Evolutionary conservation across 306 rosid genomes (phyloP), one percentile per base, ranked within the genome.

Genomic region (Medicago arabica): DNA sequence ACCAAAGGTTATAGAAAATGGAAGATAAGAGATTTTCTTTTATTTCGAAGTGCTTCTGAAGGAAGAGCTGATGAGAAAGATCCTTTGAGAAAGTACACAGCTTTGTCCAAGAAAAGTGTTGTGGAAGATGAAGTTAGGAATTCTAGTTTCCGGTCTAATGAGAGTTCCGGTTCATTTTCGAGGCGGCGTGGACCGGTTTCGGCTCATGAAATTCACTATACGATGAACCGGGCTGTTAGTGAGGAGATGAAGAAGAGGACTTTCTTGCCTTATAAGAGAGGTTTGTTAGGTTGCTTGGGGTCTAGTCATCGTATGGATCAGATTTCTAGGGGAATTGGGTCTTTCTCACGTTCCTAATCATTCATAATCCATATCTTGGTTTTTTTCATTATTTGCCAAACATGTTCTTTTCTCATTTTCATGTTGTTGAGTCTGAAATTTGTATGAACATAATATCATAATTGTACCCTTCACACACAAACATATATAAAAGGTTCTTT

Each of bases 181-280:
- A 85, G 84, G 65, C 75, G 99, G 79, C 84, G 91, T 70, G 96
- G 87, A 11, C 77, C 89, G 50, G 87, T 90, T 39, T 96, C 99
- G 50, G 89, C 99, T 4, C 99, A 96, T 21, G 99, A 96, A 28
- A 8, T 89, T 73, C 99, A 96, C 69, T 96, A 96, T 77, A 96
- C 95, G 4, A 51, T 71, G 76, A 96, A 96, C 88, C 88, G 99
- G 74, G 97, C 99, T 8, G 98, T 87, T 6, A 72, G 97, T 1
- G 97, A 90, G 80, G 98, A 92, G 80, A 67, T 96, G 98, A 96
- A 76, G 86, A 96, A 76, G 80, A 96, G 85, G 75, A 96, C 99
- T 3, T 68, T 82, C 53, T 86, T 96, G 92, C 99, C 99, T 6
- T 96, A 96, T 78, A 96, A 89, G 59, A 90, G 87, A 16, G 99